These are phyloP conservation scores for Lactarius tabidus DNA, from an alignment of 768 basidiomycete species.

Conservation along the genomic window DNA sequence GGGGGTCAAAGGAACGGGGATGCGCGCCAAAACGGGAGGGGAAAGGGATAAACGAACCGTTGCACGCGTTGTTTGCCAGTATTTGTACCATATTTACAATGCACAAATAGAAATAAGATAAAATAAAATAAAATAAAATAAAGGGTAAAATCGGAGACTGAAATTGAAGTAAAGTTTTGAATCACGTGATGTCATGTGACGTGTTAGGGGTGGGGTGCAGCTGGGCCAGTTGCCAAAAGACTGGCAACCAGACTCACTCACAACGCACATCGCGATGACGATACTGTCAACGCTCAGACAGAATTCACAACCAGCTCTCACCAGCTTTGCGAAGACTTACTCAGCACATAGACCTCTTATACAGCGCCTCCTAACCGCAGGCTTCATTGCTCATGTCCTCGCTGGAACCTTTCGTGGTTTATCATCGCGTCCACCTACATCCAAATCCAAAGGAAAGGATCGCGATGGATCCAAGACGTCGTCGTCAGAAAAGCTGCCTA, in stretches of 20 bases:
- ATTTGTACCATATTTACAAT: too few relatives aligned
- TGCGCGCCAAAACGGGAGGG: too few relatives aligned
- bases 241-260: not conserved
- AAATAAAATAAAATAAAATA: too few relatives aligned
- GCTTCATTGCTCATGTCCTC: constrained; percentile 70
- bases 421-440: constrained; percentile 39
- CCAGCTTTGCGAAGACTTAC: constrained; percentile 51
- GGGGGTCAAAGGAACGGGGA: too few relatives aligned
- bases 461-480: constrained; percentile 35
- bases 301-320: constrained; percentile 37
- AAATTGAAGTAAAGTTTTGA: too few relatives aligned
- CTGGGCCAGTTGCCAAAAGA: too few relatives aligned
- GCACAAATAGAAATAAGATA: too few relatives aligned
- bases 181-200: too few relatives aligned
- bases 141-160: too few relatives aligned
- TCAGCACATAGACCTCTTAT: constrained; percentile 60
- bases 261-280: constrained; percentile 29
- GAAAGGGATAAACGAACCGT: too few relatives aligned
- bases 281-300: constrained; percentile 31
- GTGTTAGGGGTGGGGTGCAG: too few relatives aligned
- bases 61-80: too few relatives aligned
- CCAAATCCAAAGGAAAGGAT: constrained; percentile 34
- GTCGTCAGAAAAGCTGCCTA: constrained; percentile 43
- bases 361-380: constrained; percentile 64
- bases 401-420: constrained; percentile 58